Evolutionary conservation across 192 early-diverging fungal species (phyloP), one percentile per base, ranked within the genome.

Genomic region (Linnemannia exigua): DNA sequence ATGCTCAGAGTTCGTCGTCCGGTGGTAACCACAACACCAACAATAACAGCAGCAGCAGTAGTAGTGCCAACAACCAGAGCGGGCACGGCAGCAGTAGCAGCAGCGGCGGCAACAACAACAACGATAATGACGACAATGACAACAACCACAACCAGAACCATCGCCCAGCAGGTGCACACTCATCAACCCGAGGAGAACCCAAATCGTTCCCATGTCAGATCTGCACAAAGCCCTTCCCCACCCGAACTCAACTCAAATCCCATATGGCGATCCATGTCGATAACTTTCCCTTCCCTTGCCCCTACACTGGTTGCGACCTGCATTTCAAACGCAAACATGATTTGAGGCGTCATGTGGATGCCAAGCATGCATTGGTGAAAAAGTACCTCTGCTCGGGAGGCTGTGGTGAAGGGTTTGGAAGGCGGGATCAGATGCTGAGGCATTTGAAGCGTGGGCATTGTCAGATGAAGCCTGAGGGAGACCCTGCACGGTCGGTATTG

Each of bases 301-400:
- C 77, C 58, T 89, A 81, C 35, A 41, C 75, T 0, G 77, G 77
- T 1, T 89, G 88, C 28, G 85, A 81, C 47, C 70, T 81, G 5
- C 77, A 83, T 47, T 89, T 89, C 52, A 89, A 86, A 67, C 77
- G 88, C 31, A 89, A 89, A 70, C 88, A 89, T 48, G 88, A 89
- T 78, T 68, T 89, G 63, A 79, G 86, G 35, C 69, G 88, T 19
- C 88, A 89, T 87, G 83, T 89, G 44, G 84, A 86, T 80, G 84
- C 84, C 25, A 86, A 86, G 41, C 84, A 86, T 63, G 84, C 84
- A 20, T 58, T 86, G 63, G 74, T 86, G 70, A 86, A 86, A 50
- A 86, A 86, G 70, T 86, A 86, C 38, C 50, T 86, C 16, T 86
- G 84, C 36, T 76, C 84, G 2, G 79, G 84, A 28, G 84, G 84